Evolutionary conservation across 1,284 basidiomycete genomes (phyloP), one percentile per base, ranked within the genome.

Genomic region (Boletus sp.): DNA sequence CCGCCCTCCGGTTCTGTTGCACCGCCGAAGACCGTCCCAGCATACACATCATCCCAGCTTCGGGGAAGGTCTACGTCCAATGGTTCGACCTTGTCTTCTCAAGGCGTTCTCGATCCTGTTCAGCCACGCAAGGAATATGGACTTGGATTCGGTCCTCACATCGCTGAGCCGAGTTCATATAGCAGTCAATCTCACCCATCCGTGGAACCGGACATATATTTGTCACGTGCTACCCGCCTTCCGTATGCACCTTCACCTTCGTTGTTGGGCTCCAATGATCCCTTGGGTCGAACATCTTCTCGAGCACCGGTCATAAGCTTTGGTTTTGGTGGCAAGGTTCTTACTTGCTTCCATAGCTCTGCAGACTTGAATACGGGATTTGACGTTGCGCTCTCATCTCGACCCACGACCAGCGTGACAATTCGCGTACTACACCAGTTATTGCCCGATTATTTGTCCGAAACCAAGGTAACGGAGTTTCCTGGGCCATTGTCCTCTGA

Each of bases 401-500:
- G 87, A 52, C 77, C 81, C 57, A 78, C 82, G 36, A 81, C 87
- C 2, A 80, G 82, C 37, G 69, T 95, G 22, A 77, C 80, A 54
- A 75, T 95, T 29, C 81, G 84, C 29, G 71, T 73, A 4, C 59
- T 95, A 40, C 77, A 82, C 50, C 81, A 82, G 26, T 57, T 91
- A 10, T 75, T 91, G 17, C 84, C 89, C 1, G 75, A 83, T 49
- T 80, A 81, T 35, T 79, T 78, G 2, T 66, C 86, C 20, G 81
- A 84, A 36, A 61, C 70, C 5, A 78, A 82, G 10, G 67, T 76
- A 4, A 70, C 75, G 2, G 66, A 73, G 1, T 96, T 85, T 70
- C 92, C 94, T 39, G 94, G 94, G 0, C 94, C 94, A 2, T 66
- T 96, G 51, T 82, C 91, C 55, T 78, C 80, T 36, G 92, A 94